Base-by-base conservation (phyloP, 768 basidiomycete genomes). In the Lentinula raphanica region DNA sequence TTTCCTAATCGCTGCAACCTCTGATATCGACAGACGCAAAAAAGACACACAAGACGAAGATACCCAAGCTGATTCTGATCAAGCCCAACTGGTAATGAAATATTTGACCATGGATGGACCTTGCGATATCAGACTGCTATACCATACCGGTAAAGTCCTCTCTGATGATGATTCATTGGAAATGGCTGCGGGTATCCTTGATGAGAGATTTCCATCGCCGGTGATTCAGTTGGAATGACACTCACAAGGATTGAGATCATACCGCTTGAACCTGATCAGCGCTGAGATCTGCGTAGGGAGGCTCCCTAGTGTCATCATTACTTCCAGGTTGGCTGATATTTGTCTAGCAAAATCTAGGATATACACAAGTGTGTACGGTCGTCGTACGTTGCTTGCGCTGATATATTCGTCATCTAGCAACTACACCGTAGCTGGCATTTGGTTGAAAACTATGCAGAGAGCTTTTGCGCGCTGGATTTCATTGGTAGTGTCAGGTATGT, bases 281-380 rank as follows among this genome's bases (percentile, higher is more conserved):
- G 89, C 84, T 92, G 81, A 93, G 80, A 92, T 90, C 90, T 92
- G 92, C 93, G 92, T 91, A 93, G 92, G 91, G 91, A 94, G 91
- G 88, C 88, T n/a, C n/a, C 78, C 79, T 83, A 88, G 88, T 83
- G 77, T 87, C 75, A 74, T 79, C 72, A 72, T 73, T 65, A 61
- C 69, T 71, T 70, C 68, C 60, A 64, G 65, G 63, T 65, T 63
- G 8, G 13, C 87, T 92, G 72, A 90, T 78, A 35, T 62, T 65
- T 63, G 62, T 74, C 64, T 66, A 93, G 91, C 79, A 76, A 77
- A 80, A 74, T 57, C 79, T 94, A 57, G 92, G 92, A 27, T 93
- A 92, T 67, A 87, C 88, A 70, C 89, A 87, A 75, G 91, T 89
- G 70, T 56, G 77, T 31, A 32, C 56, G 50, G 27, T 54, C 15